Evolutionary conservation across 2,329 filamentous ascomycete species (phyloP).

Genomic region (Claviceps digitariae): DNA sequence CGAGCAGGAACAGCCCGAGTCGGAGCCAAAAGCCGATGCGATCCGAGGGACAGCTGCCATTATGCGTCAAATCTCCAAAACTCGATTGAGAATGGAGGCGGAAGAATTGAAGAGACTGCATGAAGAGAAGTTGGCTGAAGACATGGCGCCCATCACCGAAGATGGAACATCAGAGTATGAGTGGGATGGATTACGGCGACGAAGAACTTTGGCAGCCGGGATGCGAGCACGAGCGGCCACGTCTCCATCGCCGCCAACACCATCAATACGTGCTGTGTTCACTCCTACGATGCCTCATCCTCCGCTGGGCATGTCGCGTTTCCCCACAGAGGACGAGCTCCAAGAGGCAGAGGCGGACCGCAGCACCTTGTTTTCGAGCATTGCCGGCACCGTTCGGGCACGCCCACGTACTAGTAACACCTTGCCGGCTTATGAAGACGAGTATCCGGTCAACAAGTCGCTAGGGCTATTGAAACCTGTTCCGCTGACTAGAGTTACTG

Average conservation of each 20-base stretch:
- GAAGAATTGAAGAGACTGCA: slow-evolving; percentile 67
- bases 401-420: slow-evolving; percentile 21
- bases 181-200: slow-evolving; percentile 79
- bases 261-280: slow-evolving; percentile 9
- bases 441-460: slow-evolving; percentile 26
- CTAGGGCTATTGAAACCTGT: slow-evolving; percentile 48
- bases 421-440: slow-evolving; percentile 17
- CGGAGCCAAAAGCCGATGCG: slow-evolving; percentile 89
- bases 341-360: slow-evolving; percentile 32
- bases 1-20: slow-evolving; percentile 90
- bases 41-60: slow-evolving; percentile 86
- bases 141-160: slow-evolving; percentile 63
- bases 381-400: slow-evolving; percentile 38
- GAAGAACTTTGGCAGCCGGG: slow-evolving; percentile 39
- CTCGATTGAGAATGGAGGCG: slow-evolving; percentile 64
- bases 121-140: slow-evolving; percentile 60
- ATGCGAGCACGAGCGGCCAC: slow-evolving; percentile 15
- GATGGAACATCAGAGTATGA: slow-evolving; percentile 59
- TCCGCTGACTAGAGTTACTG: slow-evolving; percentile 46
- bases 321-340: slow-evolving; percentile 52
- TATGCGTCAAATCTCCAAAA: slow-evolving; percentile 64
- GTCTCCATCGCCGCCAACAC: slow-evolving; percentile 14
- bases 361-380: slow-evolving; percentile 37
- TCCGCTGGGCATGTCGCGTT: slow-evolving; percentile 67
- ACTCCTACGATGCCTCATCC: slow-evolving; percentile 18